A percentile compares a stretch with the other conserved stretches of the same genome.
Conservation (phyloP, 805 yeast species). For the Saccharomycopsis fermentans region DNA sequence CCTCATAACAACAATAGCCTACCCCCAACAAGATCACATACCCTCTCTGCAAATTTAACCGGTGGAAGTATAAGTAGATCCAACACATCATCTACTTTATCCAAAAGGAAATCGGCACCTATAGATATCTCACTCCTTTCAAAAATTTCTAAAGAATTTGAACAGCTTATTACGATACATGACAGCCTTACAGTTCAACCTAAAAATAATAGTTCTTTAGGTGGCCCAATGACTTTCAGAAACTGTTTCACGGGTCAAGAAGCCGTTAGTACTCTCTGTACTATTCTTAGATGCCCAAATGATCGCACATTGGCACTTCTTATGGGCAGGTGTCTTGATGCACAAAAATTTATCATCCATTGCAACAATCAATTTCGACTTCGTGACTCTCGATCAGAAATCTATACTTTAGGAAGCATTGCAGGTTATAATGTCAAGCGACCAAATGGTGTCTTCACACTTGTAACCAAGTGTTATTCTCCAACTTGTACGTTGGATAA, state of each 20-base stretch:
- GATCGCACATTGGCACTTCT: slow-evolving; percentile 85
- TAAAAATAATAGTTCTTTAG: not conserved
- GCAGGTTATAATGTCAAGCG: slow-evolving; percentile 3
- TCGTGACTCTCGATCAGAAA: slow-evolving; percentile 79
- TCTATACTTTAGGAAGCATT: slow-evolving; percentile 35
- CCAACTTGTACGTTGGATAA: slow-evolving; percentile 89
- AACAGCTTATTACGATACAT: slow-evolving; percentile 56
- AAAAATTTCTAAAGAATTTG: slow-evolving; percentile 69
- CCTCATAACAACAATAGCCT: not conserved
- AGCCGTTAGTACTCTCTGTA: slow-evolving; percentile 85
- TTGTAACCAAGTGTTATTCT: slow-evolving; percentile 89
- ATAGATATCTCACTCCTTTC: slow-evolving; percentile 89
- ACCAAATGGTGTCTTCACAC: slow-evolving; percentile 87
- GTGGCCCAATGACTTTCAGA: slow-evolving; percentile 55
- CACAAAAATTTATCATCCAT: slow-evolving; percentile 90
- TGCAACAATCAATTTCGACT: slow-evolving; percentile 90
- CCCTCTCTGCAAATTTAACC: not conserved
- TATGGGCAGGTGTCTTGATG: slow-evolving; percentile 85
- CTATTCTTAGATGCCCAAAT: slow-evolving; percentile 67
- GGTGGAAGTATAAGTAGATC: not conserved
- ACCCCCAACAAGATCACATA: not conserved
- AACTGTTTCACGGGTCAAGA: slow-evolving; percentile 90
- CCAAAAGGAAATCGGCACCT: slow-evolving; percentile 36
- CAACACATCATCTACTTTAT: not conserved
- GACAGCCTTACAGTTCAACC: slow-evolving; percentile 26